Base-by-base conservation (phyloP, 345 rosid genomes). In the Durio zibethinus region DNA sequence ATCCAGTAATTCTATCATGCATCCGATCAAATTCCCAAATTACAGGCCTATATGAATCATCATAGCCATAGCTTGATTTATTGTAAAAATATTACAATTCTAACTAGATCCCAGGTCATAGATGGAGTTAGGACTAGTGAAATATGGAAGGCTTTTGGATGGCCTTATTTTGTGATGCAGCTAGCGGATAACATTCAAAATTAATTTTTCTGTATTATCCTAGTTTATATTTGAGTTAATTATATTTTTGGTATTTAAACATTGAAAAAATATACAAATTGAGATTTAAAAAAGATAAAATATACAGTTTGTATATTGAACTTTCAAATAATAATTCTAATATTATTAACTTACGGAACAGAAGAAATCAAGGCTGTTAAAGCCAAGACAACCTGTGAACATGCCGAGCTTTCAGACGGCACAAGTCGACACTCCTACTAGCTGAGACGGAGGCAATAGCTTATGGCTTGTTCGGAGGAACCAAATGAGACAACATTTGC, bases 401-500 rank as follows among this genome's bases (percentile, higher is more conserved):
- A 4, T 35, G 43, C 43, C 43, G 8, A 8, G 43, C 43, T 40
- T 40, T 35, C 43, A 40, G 43, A 40, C 8, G 43, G 43, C 0
- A 40, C 43, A 40, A 2, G 4, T 35, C 38, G 7, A n/a, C 14
- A 45, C 1, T 2, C 43, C 29, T 15, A 59, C 40, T 18, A 25
- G 52, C 65, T 66, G 9, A 25, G 29, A 21, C 10, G 1, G 7
- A 23, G 25, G 52, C n/a, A 5, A 23, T 6, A 20, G 25, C 12
- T 82, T 27, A 76, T 43, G 72, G 79, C 56, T 56, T 79, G 78
- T 82, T 76, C 21, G 64, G 54, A 20, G 65, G 70, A 73, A 14
- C 75, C 80, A 42, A 86, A 67, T 0, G 81, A 78, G 70, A 85
- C 79, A 21, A 80, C 76, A 29, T 81, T 80, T 10, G 87, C 88